Evolutionary conservation across 371 early-diverging fungal genomes (phyloP).

Genomic region (Homolaphlyctis polyrhiza): DNA sequence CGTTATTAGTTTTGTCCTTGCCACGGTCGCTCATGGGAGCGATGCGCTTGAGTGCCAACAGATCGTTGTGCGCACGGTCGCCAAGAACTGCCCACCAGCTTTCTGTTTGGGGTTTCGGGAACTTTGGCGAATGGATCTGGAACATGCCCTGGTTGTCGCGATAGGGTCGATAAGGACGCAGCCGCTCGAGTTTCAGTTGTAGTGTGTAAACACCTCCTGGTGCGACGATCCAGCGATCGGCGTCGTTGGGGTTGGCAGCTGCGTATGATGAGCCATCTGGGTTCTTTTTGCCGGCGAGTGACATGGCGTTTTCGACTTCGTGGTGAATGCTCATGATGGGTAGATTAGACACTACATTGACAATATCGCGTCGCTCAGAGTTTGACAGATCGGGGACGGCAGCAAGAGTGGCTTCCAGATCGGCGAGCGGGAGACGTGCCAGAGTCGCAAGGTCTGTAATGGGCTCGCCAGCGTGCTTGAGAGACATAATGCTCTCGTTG

Average conservation of each 20-base stretch:
- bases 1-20: neutral
- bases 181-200: slow-evolving; percentile 9
- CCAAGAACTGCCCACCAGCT: slow-evolving; percentile 86
- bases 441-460: slow-evolving; percentile 7
- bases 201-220: slow-evolving; percentile 30
- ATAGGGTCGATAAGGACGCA: slow-evolving; percentile 6
- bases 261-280: too few relatives aligned
- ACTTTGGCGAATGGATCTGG: slow-evolving; percentile 64
- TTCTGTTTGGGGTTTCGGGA: slow-evolving; percentile 88
- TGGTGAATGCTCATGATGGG: slow-evolving; percentile 53
- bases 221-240: slow-evolving; percentile 30
- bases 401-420: slow-evolving; percentile 48
- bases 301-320: slow-evolving; percentile 20
- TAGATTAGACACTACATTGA: slow-evolving; percentile 48
- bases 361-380: slow-evolving; percentile 45
- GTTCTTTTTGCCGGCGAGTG: slow-evolving; percentile 21
- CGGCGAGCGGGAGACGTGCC: slow-evolving; percentile 19
- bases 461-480: neutral
- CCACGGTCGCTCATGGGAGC: slow-evolving; percentile 46
- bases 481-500: slow-evolving; percentile 18
- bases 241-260: too few relatives aligned
- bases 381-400: slow-evolving; percentile 36
- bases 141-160: slow-evolving; percentile 41
- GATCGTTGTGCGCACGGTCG: slow-evolving; percentile 54
- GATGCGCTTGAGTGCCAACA: slow-evolving; percentile 72